Evolutionary conservation across 371 early-diverging fungal species (phyloP).

Genomic region (Encephalitozoon romaleae): DNA sequence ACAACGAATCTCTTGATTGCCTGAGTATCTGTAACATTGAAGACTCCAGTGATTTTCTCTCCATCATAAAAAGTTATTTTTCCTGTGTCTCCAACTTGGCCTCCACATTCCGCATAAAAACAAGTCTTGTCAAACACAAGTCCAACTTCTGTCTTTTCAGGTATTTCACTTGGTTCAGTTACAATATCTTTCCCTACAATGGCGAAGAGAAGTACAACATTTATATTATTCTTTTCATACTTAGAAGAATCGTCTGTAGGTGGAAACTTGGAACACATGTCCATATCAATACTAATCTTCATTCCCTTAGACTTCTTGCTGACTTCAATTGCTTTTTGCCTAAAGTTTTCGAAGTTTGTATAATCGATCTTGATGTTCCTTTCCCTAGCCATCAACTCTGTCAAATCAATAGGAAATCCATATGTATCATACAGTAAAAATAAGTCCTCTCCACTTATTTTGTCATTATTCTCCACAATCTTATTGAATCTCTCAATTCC

Average conservation of each 20-base stretch:
- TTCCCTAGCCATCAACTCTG: constrained; percentile 91
- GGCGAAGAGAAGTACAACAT: background rate
- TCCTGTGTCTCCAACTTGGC: constrained; percentile 94
- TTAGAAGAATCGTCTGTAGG: constrained; percentile 79
- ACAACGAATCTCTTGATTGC: constrained; percentile 85
- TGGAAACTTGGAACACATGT: background rate
- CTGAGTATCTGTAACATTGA: constrained; percentile 79
- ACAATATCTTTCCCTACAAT: constrained; percentile 24
- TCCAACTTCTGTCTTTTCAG: constrained; percentile 63
- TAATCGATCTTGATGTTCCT: constrained; percentile 75
- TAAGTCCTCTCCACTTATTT: constrained; percentile 74
- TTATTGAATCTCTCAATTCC: constrained; percentile 84
- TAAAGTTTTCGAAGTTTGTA: constrained; percentile 70
- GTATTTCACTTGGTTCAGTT: constrained; percentile 58
- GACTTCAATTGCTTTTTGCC: constrained; percentile 71
- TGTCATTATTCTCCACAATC: constrained; percentile 67
- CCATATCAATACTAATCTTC: constrained; percentile 12
- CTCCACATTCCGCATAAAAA: constrained; percentile 96
- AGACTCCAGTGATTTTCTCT: constrained; percentile 19
- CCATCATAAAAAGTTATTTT: constrained; percentile 71
- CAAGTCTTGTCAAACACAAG: constrained; percentile 87
- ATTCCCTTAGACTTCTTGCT: constrained; percentile 59
- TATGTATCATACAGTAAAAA: constrained; percentile 97
- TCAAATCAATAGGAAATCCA: constrained; percentile 97
- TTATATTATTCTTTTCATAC: constrained; percentile 63